phyloP scores from a whole-genome alignment of 2,329 filamentous ascomycete species.

The Nemania sp. region DNA sequence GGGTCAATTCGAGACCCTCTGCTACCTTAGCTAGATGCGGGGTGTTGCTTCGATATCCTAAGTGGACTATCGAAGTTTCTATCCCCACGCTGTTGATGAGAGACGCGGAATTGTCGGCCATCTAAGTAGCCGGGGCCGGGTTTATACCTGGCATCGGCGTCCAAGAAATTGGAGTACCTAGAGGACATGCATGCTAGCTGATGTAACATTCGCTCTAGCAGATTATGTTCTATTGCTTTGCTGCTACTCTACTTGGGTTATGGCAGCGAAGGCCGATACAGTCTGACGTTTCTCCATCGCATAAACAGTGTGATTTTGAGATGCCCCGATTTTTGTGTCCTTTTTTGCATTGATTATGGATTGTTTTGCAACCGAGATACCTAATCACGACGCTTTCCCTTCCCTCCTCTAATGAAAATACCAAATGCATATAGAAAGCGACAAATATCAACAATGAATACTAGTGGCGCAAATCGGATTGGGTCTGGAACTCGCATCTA shows the following conservation, averaged over 20 bases:
- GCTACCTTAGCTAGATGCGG: slow-evolving; percentile 44
- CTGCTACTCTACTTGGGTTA: slow-evolving; percentile 6
- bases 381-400: slow-evolving; percentile 20
- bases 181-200: slow-evolving; percentile 17
- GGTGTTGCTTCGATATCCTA: slow-evolving; percentile 38
- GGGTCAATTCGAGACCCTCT: slow-evolving; percentile 35
- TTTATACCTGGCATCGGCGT: slow-evolving; percentile 7
- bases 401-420: slow-evolving; percentile 14
- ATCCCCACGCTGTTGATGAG: slow-evolving; percentile 13
- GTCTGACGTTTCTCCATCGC: slow-evolving; percentile 2
- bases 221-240: neutral
- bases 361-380: slow-evolving; percentile 30
- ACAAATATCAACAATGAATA: slow-evolving; percentile 29
- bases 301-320: slow-evolving; percentile 5
- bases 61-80: slow-evolving; percentile 24
- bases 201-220: slow-evolving; percentile 8
- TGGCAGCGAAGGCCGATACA: neutral
- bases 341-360: slow-evolving; percentile 12
- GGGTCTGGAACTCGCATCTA: slow-evolving; percentile 24
- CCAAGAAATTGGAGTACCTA: slow-evolving; percentile 31
- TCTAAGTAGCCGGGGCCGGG: neutral
- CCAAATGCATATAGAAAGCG: slow-evolving; percentile 38
- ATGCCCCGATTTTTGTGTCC: neutral
- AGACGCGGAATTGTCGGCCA: slow-evolving; percentile 18
- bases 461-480: slow-evolving; percentile 29